Base-by-base conservation (phyloP, 1,284 basidiomycete species). In the Clitocybe nebularis region DNA sequence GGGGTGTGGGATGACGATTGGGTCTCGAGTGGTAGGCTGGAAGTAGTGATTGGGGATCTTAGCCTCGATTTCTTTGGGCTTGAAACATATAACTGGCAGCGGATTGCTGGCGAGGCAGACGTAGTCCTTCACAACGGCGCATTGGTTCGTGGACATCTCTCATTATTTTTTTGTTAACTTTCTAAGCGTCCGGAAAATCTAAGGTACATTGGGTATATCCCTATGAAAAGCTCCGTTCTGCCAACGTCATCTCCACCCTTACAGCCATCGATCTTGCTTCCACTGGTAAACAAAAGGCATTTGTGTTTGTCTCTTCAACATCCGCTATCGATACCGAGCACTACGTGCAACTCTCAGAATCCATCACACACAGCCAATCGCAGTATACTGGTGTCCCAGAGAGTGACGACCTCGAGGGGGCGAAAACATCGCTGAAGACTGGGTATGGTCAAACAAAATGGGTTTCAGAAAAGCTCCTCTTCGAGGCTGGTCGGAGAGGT, bases 141-240 rank as follows among this genome's bases (percentile, higher is more conserved):
- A 16, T 68, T 99, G 61, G 96, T 93, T 54, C 51, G n/a, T n/a
- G n/a, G 85, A 69, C 11, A 14, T 26, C 39, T 24, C 16, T 30
- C 36, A 11, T 6, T 21, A 5, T 21, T n/a, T 19, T 16, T 6
- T 6, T 5, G 29, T 10, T 20, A 22, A 24, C 14, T 28, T 7
- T 20, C 6, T 25, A 30, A 28, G n/a, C n/a, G n/a, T n/a, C 11
- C 11, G 16, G 4, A 13, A 9, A 23, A 42, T 36, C 26, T 32
- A 9, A 91, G 89, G 89, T 99, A 10, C 96, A 99, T 61, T 99
- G 96, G 96, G 92, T 99, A 2, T 99, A 98, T 65, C 93, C 94
- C 0, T 99, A 99, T 67, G 86, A 92, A 61, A 93, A 87, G 64
- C 76, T 99, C 25, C 87, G 94, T 11, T 76, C 86, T 0, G 81